Conservation (phyloP, 2,329 filamentous ascomycete species). For the Ophiostoma sp. region DNA sequence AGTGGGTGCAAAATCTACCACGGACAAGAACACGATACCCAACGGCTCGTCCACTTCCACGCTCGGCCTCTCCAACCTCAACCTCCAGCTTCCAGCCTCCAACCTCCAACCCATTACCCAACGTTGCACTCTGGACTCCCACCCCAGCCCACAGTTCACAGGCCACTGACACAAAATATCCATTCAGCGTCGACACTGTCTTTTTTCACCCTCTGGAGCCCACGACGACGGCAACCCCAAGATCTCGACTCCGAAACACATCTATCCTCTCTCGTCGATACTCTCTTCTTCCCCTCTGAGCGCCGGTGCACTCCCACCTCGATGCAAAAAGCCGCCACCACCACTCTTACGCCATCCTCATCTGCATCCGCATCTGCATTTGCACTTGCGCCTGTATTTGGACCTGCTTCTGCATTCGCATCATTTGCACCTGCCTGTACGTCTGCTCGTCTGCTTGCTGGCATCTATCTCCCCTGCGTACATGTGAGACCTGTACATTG, state of each 20-base stretch:
- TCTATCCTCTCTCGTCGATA: background rate
- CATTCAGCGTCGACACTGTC: background rate
- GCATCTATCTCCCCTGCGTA: background rate
- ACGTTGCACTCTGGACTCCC: conserved; percentile 9
- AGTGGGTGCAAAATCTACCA: conserved; percentile 3
- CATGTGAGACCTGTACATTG: background rate
- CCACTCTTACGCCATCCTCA: background rate
- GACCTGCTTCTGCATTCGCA: background rate
- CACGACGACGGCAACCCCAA: conserved; percentile 8
- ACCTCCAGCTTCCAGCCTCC: background rate
- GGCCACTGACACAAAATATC: background rate
- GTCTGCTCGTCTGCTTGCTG: background rate
- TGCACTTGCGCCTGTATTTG: conserved; percentile 1
- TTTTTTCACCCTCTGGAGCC: background rate
- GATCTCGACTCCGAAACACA: background rate
- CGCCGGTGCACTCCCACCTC: conserved; percentile 2
- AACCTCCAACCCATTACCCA: background rate
- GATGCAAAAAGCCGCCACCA: background rate
- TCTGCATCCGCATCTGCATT: background rate
- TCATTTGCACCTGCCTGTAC: conserved; percentile 8
- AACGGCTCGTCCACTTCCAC: background rate
- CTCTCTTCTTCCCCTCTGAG: conserved; percentile 3
- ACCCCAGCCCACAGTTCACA: background rate
- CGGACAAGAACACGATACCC: background rate
- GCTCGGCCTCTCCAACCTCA: background rate